Base-by-base conservation (phyloP, 1,284 basidiomycete genomes). In the Ceratobasidium sp. region DNA sequence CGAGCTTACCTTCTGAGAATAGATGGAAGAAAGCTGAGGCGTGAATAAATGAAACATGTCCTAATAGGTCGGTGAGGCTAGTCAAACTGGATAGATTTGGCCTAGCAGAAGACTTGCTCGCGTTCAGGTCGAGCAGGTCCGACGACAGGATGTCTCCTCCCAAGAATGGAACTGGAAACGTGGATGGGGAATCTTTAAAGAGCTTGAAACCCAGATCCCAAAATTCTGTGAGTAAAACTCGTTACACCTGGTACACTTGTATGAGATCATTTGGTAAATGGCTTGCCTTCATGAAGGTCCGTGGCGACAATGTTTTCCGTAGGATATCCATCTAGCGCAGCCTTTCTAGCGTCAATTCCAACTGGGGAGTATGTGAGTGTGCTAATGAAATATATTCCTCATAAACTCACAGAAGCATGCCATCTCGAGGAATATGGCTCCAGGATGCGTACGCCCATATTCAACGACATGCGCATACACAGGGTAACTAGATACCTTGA, bases 1-100 rank as follows among this genome's bases (percentile, higher is more conserved):
- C 7, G 23, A 5, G 35, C 52, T 43, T 1, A 69, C 66, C 66
- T 57, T 86, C 82, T 63, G 79, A 75, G 78, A 87, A 87, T 26
- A 87, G 80, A 76, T 88, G 86, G 79, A 87, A 88, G 77, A 87
- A 83, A 0, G 82, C 77, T 14, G 84, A 84, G 2, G 83, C 81
- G 76, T 86, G 83, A 44, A 88, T 85, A 14, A 81, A 84, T 11
- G 85, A 83, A 47, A 85, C 78, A 64, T 82, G 81, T 5, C 84
- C 83, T 57, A 81, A 82, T 0, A 87, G 81, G 1, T 83, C 82
- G 16, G 80, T 85, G 44, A 87, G 81, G 11, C 80, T 80, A 3
- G 76, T 82, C 23, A 86, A 73, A 3, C 74, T 69, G 11, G 76
- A 73, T 7, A 86, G 78, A 44, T 78, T 77, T 18, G 83, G 82